Percentiles rank a stretch among this genome's conserved stretches.
Evolutionary conservation across 2,329 filamentous ascomycete species (phyloP).

Genomic region (Drechslera avenae): DNA sequence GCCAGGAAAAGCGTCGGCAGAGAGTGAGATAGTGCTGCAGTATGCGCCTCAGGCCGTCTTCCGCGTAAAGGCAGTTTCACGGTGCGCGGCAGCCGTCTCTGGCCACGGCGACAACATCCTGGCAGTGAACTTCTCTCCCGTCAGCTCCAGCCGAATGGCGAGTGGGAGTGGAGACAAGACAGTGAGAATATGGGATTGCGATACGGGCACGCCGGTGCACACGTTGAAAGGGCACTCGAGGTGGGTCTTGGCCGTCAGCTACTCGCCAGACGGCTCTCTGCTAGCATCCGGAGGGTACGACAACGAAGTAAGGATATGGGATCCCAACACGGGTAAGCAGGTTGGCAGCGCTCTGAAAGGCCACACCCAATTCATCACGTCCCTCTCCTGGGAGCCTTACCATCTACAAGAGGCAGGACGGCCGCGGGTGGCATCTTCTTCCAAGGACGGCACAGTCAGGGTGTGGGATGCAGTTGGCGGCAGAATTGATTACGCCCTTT

Average conservation of each 20-base stretch:
- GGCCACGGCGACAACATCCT: constrained; percentile 93
- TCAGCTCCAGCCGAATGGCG: constrained; percentile 75
- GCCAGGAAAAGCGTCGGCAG: constrained; percentile 56
- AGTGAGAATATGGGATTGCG: constrained; percentile 90
- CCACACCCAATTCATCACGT: constrained; percentile 88
- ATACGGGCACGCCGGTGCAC: constrained; percentile 85
- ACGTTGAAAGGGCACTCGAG: constrained; percentile 86
- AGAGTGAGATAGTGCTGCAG: constrained; percentile 66
- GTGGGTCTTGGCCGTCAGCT: constrained; percentile 88
- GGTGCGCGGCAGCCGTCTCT: constrained; percentile 84
- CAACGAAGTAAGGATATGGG: constrained; percentile 87
- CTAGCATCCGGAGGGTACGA: constrained; percentile 94
- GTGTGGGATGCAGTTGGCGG: constrained; percentile 84
- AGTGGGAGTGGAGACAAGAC: constrained; percentile 92
- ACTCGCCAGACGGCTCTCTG: constrained; percentile 79
- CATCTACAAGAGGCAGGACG: constrained; percentile 77
- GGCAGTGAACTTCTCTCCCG: constrained; percentile 82
- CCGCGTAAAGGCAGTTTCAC: constrained; percentile 86
- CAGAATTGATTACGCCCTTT: constrained; percentile 78
- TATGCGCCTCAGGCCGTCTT: constrained; percentile 89
- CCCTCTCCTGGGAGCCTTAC: constrained; percentile 90
- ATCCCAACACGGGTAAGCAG: constrained; percentile 77
- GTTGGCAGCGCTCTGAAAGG: constrained; percentile 77
- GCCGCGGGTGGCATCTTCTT: constrained; percentile 81
- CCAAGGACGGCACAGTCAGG: constrained; percentile 85